Conservation (phyloP, 176 grass and related monocot species). For the Calamus simplicifolius region DNA sequence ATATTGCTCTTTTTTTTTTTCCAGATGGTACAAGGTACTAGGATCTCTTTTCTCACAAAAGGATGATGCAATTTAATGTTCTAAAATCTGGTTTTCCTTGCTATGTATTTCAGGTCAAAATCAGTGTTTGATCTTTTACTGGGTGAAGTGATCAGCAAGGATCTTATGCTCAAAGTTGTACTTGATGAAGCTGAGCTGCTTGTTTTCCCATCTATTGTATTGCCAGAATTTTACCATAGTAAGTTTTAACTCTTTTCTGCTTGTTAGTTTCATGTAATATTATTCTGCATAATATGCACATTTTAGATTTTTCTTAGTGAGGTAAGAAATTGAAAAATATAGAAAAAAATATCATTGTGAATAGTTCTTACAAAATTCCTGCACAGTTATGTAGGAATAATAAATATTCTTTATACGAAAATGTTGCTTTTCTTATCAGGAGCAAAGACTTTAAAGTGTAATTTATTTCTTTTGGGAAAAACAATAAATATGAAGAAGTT, state of each 20-base stretch:
- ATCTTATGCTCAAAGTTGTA: slow-evolving; percentile 4
- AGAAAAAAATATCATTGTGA: too few species aligned
- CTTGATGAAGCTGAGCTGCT: slow-evolving; percentile 20
- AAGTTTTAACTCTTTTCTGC: not conserved
- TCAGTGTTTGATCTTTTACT: not conserved
- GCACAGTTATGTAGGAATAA: too few species aligned
- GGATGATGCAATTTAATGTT: not conserved
- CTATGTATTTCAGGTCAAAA: not conserved
- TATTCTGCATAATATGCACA: too few species aligned
- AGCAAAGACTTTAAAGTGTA: too few species aligned
- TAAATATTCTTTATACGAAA: too few species aligned
- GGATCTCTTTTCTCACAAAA: not conserved
- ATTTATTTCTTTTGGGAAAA: too few species aligned
- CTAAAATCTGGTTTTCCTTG: not conserved
- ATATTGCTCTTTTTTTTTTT: slow-evolving; percentile 73
- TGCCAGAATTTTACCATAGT: slow-evolving; percentile 11
- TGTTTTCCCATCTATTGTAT: slow-evolving; percentile 9
- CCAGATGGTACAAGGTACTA: slow-evolving; percentile 31
- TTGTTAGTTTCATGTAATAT: too few species aligned
- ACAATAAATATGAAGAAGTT: too few species aligned
- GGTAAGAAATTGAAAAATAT: too few species aligned
- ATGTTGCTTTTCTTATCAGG: too few species aligned
- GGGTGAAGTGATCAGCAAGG: not conserved
- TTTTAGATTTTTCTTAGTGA: too few species aligned
- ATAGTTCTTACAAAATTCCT: too few species aligned